phyloP scores from a whole-genome alignment of 1,139 yeast genomes.

The Pneumocystis carinii region DNA sequence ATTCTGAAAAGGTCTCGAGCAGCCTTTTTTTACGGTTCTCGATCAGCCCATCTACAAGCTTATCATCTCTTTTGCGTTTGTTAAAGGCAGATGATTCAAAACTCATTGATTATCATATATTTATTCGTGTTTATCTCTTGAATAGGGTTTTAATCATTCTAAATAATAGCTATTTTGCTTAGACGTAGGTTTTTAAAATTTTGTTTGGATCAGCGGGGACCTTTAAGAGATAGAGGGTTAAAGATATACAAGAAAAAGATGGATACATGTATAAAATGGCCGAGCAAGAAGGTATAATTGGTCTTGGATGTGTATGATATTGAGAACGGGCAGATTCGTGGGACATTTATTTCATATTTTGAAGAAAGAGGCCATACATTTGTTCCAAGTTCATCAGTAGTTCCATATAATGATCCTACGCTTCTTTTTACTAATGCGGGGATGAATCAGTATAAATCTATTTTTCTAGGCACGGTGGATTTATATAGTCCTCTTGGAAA shows the following conservation, averaged over 20 bases:
- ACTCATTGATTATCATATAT: not conserved
- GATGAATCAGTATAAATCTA: constrained; percentile 83
- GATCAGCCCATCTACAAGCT: not conserved
- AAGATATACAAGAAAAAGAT: constrained; percentile 1
- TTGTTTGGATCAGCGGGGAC: not conserved
- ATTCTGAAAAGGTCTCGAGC: not conserved
- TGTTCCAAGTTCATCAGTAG: constrained; percentile 86
- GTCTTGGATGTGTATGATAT: not conserved
- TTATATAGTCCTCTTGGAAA: constrained; percentile 76
- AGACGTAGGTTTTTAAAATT: not conserved
- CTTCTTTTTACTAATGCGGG: constrained; percentile 16
- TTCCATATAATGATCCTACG: constrained; percentile 96
- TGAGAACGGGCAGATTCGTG: constrained; percentile 42
- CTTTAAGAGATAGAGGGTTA: not conserved
- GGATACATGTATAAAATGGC: constrained; percentile 5
- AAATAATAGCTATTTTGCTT: not conserved
- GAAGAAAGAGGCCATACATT: constrained; percentile 49
- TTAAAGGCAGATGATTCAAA: not conserved
- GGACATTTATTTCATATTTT: constrained; percentile 72
- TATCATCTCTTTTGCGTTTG: constrained; percentile 3
- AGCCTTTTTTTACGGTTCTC: not conserved
- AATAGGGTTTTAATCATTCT: not conserved
- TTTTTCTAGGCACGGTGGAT: constrained; percentile 90
- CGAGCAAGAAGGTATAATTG: not conserved
- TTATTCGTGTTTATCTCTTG: constrained; percentile 2